Evolutionary conservation across 805 yeast genomes (phyloP).

Genomic region (Alloascoidea africana): DNA sequence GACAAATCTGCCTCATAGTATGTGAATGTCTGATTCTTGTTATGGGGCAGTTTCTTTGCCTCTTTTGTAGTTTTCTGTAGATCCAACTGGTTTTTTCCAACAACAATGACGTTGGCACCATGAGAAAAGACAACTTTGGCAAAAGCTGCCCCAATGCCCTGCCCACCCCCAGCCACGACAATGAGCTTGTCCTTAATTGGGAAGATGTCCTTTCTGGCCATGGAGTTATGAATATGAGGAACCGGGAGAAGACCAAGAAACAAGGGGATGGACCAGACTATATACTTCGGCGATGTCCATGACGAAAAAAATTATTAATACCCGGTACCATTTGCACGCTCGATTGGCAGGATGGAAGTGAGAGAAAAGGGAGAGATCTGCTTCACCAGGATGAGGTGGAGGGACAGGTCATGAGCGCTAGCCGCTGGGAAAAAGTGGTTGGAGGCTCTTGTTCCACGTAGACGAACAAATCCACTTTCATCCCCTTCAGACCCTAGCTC

Average conservation of each 20-base stretch:
- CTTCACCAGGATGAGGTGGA: too few species aligned
- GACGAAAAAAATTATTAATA: background rate
- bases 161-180: too few species aligned
- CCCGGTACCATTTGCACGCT: background rate
- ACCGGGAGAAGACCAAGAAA: background rate
- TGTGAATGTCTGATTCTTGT: background rate
- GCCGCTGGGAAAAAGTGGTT: background rate
- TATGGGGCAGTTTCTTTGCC: background rate
- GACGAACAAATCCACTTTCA: background rate
- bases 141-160: background rate
- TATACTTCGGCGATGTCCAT: background rate
- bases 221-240: background rate
- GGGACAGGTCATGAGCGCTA: background rate
- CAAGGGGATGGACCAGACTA: background rate
- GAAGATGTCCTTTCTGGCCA: background rate
- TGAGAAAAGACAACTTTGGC: background rate
- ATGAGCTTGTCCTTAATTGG: background rate
- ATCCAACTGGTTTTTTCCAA: background rate
- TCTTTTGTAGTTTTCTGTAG: background rate
- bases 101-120: background rate
- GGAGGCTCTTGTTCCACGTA: background rate
- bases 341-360: too few species aligned
- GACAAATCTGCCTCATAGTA: background rate
- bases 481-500: background rate
- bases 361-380: too few species aligned